phyloP scores from a whole-genome alignment of 2,329 filamentous ascomycete genomes.

The Claviceps pusilla region DNA sequence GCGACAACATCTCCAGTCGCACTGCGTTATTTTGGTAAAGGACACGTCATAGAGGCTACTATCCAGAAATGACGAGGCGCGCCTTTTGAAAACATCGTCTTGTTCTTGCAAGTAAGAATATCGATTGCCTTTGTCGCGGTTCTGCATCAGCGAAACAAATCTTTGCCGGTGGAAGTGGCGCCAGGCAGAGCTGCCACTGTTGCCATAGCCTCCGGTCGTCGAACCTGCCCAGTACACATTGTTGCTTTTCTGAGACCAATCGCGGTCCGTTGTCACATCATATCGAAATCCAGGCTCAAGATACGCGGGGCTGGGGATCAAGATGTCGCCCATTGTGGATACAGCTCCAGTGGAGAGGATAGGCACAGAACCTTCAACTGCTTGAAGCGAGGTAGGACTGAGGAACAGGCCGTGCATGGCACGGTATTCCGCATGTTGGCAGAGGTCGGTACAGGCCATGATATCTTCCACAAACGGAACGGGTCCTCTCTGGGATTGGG shows the following conservation, averaged over 20 bases:
- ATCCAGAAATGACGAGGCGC: constrained; percentile 10
- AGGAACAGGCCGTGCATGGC: constrained; percentile 29
- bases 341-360: constrained; percentile 29
- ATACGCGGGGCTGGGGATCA: constrained; percentile 37
- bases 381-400: constrained; percentile 26
- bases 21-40: constrained; percentile 24
- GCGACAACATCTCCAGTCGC: constrained; percentile 29
- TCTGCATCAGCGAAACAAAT: constrained; percentile 24
- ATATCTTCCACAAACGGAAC: background rate
- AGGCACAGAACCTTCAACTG: constrained; percentile 27
- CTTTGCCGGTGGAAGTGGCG: constrained; percentile 31
- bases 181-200: constrained; percentile 20
- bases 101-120: background rate
- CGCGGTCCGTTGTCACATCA: constrained; percentile 22
- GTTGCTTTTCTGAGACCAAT: constrained; percentile 34
- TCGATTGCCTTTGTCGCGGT: constrained; percentile 9
- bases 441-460: constrained; percentile 21
- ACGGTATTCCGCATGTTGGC: constrained; percentile 28
- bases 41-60: constrained; percentile 26
- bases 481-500: background rate
- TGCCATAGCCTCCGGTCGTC: constrained; percentile 33
- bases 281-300: constrained; percentile 28
- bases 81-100: background rate
- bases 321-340: constrained; percentile 35
- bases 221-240: constrained; percentile 43